Percentiles rank a stretch among this genome's conserved stretches.
Evolutionary conservation across 2,329 filamentous ascomycete species (phyloP).

Genomic region (Colletotrichum shisoi): DNA sequence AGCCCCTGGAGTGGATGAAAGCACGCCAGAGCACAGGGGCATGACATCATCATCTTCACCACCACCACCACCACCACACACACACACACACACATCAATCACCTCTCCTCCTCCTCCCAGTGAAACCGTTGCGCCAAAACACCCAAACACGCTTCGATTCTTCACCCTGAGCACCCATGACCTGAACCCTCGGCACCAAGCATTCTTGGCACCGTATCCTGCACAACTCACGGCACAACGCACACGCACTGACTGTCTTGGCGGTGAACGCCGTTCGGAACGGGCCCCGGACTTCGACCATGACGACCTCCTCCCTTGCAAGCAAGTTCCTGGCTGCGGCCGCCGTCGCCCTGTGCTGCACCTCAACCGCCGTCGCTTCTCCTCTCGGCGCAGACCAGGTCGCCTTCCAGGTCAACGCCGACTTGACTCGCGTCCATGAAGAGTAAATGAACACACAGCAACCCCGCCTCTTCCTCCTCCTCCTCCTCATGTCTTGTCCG

Average conservation of each 20-base stretch:
- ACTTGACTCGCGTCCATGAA: constrained; percentile 39
- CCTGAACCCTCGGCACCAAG: neutral
- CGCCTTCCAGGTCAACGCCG: constrained; percentile 25
- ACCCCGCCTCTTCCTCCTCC: neutral
- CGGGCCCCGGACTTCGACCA: neutral
- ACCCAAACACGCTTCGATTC: neutral
- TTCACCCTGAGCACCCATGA: neutral
- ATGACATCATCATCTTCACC: constrained; percentile 33
- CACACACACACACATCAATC: neutral
- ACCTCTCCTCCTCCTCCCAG: neutral
- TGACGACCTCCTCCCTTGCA: constrained; percentile 24
- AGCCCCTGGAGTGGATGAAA: neutral
- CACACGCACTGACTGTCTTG: neutral
- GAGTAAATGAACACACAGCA: constrained; percentile 19
- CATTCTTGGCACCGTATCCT: neutral
- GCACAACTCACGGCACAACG: neutral
- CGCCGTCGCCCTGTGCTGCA: constrained; percentile 26
- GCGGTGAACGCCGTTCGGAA: neutral
- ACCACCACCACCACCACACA: neutral
- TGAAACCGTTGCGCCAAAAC: neutral
- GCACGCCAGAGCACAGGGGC: constrained; percentile 33
- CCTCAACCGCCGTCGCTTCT: constrained; percentile 6
- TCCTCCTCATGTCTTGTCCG: neutral
- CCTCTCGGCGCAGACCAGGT: constrained; percentile 25
- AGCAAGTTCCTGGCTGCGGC: constrained; percentile 31